Evolutionary conservation across 1,139 yeast species (phyloP).

Genomic region (Sugiyamaella grinbergsii): DNA sequence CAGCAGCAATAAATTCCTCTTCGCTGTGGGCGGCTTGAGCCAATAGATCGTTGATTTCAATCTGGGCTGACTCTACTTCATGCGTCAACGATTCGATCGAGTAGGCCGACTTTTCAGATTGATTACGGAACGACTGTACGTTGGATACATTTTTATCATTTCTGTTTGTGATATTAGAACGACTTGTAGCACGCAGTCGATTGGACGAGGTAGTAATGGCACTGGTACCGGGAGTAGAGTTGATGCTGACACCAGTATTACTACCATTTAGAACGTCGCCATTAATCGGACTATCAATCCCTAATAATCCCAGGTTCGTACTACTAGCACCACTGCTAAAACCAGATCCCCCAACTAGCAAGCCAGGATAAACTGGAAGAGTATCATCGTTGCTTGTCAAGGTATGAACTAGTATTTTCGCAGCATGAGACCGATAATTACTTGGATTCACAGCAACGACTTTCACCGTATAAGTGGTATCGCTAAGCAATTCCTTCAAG

Average conservation of each 20-base stretch:
- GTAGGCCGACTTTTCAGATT: slow-evolving; percentile 33
- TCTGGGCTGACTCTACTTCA: slow-evolving; percentile 52
- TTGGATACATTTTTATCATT: slow-evolving; percentile 3
- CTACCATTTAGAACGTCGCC: neutral
- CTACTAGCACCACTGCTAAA: slow-evolving; percentile 5
- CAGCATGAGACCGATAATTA: slow-evolving; percentile 39
- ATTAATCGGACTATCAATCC: neutral
- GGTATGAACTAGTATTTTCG: slow-evolving; percentile 37
- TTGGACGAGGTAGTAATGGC: neutral
- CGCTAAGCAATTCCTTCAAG: slow-evolving; percentile 50
- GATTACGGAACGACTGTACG: slow-evolving; percentile 7
- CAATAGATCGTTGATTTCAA: slow-evolving; percentile 50
- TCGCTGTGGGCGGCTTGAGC: slow-evolving; percentile 47
- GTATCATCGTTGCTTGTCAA: slow-evolving; percentile 24
- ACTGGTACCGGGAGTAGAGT: neutral
- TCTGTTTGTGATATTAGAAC: neutral
- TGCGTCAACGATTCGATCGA: slow-evolving; percentile 55
- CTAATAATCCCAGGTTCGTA: slow-evolving; percentile 7
- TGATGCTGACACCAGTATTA: slow-evolving; percentile 1
- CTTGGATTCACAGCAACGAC: slow-evolving; percentile 52
- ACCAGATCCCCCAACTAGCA: slow-evolving; percentile 2
- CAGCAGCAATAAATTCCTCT: slow-evolving; percentile 49
- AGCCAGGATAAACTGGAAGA: slow-evolving; percentile 16
- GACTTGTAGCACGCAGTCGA: slow-evolving; percentile 12
- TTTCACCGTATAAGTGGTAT: slow-evolving; percentile 56